phyloP scores from a whole-genome alignment of 768 basidiomycete genomes.

The Tulasnella calospora region DNA sequence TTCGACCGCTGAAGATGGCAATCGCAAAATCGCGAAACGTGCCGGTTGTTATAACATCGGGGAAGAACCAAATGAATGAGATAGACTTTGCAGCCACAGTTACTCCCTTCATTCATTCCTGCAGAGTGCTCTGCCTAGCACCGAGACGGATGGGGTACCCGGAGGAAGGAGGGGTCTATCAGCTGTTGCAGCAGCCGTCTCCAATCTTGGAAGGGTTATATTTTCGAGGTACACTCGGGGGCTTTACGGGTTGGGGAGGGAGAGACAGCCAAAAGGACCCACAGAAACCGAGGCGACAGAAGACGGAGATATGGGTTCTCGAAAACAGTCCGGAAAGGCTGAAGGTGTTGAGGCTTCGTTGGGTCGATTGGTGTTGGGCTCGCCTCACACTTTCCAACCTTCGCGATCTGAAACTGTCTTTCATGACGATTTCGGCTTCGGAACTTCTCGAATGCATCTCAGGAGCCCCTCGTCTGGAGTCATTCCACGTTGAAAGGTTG shows the following conservation, averaged over 20 bases:
- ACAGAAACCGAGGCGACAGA: neutral
- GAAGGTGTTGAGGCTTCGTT: neutral
- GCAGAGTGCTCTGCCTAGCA: neutral
- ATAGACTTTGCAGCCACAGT: neutral
- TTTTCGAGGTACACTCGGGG: neutral
- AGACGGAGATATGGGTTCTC: neutral
- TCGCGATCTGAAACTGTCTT: neutral
- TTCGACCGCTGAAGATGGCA: neutral
- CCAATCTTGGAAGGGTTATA: neutral
- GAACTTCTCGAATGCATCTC: neutral
- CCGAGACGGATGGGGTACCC: neutral
- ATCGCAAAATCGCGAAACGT: neutral
- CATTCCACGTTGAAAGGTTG: neutral
- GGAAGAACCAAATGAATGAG: neutral
- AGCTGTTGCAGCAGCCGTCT: neutral
- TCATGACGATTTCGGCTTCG: neutral
- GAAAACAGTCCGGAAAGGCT: neutral
- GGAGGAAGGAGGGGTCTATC: neutral
- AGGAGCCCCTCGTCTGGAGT: neutral
- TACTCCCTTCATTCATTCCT: neutral
- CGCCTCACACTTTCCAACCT: neutral
- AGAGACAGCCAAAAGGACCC: neutral
- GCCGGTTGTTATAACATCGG: neutral
- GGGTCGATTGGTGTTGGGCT: neutral
- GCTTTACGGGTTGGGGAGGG: neutral